Percentiles rank a stretch among this genome's conserved stretches.
Evolutionary conservation across 768 basidiomycete species (phyloP).

Genomic region (Jaapia argillacea): DNA sequence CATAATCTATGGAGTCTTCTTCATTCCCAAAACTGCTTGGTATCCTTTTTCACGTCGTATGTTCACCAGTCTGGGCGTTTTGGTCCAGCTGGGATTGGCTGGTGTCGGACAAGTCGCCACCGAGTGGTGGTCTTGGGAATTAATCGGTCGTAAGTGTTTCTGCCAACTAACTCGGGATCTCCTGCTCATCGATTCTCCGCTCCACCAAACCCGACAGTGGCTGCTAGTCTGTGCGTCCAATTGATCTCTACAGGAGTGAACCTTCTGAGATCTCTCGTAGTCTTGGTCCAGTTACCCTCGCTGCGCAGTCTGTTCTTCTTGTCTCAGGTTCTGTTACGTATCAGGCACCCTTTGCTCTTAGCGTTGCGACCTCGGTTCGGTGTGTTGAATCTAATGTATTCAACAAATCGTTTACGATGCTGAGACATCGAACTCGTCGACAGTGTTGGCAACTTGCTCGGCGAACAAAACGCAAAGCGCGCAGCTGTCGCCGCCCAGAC

Average conservation of each 20-base stretch:
- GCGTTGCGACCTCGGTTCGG: slow-evolving; percentile 82
- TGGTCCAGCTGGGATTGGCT: slow-evolving; percentile 71
- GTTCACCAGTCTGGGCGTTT: slow-evolving; percentile 56
- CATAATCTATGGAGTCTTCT: slow-evolving; percentile 52
- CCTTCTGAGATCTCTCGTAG: slow-evolving; percentile 26
- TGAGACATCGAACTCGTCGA: slow-evolving; percentile 2
- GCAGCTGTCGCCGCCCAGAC: slow-evolving; percentile 61
- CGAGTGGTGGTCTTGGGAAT: slow-evolving; percentile 94
- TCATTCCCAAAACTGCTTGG: slow-evolving; percentile 71
- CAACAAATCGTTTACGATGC: slow-evolving; percentile 10
- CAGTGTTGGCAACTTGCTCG: slow-evolving; percentile 84
- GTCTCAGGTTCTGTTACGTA: slow-evolving; percentile 68
- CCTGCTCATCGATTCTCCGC: neutral
- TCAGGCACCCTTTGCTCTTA: slow-evolving; percentile 77
- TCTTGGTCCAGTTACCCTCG: slow-evolving; percentile 71
- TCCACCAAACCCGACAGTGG: slow-evolving; percentile 23
- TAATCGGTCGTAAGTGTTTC: slow-evolving; percentile 40
- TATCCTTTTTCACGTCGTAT: slow-evolving; percentile 55
- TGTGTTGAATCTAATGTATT: slow-evolving; percentile 18
- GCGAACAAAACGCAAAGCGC: slow-evolving; percentile 64
- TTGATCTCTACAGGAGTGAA: neutral
- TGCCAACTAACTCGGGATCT: neutral
- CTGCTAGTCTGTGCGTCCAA: slow-evolving; percentile 37
- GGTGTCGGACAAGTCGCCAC: slow-evolving; percentile 50
- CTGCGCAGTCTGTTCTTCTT: slow-evolving; percentile 81